Conservation (phyloP, 495 filamentous ascomycete genomes). For the Niebla homalea region DNA sequence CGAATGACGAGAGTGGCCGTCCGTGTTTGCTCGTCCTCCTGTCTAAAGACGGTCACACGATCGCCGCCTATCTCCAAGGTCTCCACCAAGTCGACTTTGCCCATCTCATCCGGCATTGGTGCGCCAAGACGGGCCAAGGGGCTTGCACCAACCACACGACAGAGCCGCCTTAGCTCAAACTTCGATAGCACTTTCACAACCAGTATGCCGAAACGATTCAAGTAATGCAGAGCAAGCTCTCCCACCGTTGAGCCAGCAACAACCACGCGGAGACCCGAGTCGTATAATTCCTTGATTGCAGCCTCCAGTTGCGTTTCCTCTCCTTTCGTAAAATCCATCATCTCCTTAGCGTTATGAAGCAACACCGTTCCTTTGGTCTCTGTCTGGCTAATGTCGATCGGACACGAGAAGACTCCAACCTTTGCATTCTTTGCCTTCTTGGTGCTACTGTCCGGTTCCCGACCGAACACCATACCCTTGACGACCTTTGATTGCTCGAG, state of each 20-base stretch:
- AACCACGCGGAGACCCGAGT: slow-evolving; percentile 83
- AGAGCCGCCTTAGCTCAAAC: slow-evolving; percentile 86
- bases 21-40: slow-evolving; percentile 82
- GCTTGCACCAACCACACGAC: slow-evolving; percentile 91
- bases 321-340: slow-evolving; percentile 95
- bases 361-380: slow-evolving; percentile 99
- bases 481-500: slow-evolving; percentile 87
- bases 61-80: slow-evolving; percentile 97
- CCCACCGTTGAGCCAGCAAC: slow-evolving; percentile 84
- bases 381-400: slow-evolving; percentile 89
- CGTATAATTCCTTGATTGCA: slow-evolving; percentile 86
- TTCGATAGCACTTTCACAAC: slow-evolving; percentile 97
- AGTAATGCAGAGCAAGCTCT: slow-evolving; percentile 92
- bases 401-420: slow-evolving; percentile 92
- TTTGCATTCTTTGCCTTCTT: slow-evolving; percentile 88
- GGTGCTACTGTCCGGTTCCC: slow-evolving; percentile 77
- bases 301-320: slow-evolving; percentile 86
- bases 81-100: slow-evolving; percentile 85
- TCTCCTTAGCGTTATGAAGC: slow-evolving; percentile 92
- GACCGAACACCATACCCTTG: slow-evolving; percentile 95
- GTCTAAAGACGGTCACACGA: slow-evolving; percentile 94
- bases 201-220: slow-evolving; percentile 91
- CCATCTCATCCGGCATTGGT: slow-evolving; percentile 99
- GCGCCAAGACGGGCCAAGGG: slow-evolving; percentile 90
- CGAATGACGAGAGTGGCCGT: slow-evolving; percentile 92